Base-by-base conservation (phyloP, 768 basidiomycete genomes). In the Podaxis rugospora region DNA sequence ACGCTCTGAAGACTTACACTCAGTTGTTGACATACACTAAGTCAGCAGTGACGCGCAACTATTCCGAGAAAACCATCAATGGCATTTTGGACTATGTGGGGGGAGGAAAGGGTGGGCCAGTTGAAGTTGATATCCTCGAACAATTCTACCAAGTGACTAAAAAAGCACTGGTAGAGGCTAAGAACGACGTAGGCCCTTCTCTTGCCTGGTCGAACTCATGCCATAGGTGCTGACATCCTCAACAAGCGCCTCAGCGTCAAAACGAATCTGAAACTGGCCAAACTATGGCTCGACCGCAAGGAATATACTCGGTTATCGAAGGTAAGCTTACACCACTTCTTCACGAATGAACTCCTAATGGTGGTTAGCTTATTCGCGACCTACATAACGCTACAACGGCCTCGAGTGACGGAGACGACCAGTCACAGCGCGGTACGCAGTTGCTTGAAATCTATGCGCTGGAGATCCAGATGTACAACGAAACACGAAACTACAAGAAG, bases 381-480 rank as follows among this genome's bases (percentile, higher is more conserved):
- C 77, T 93, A 25, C 88, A 93, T 66, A 74, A 72, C 39, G 83
- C 87, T 6, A 92, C 90, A 5, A 77, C 78, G 23, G 78, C 81
- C 11, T 75, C 75, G 23, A 83, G 78, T 56, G 89, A 90, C 49
- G 86, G 80, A 44, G 92, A 84, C 56, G 89, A 92, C 66, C 89
- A 92, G 69, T 96, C 96, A 49, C 95, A 97, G 71, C 88, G 91
- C 54, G 95, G 95, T 11, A 97, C 96, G 0, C 89, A 97, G 64
- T 80, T 98, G 9, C 83, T 98, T 27, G 97, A 99, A 74, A 94
- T 98, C 40, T 98, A 98, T 68, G 96, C 97, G 1, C 86, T 98
- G 44, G 97, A 99, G 73, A 99, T 99, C 60, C 95, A 98, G 71
- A 99, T 99, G 97, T 95, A 98, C 77, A 95, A 95, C 66, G 95